A percentile compares a stretch with the other conserved stretches of the same genome.
These are phyloP conservation scores for Phialophora macrospora DNA, from an alignment of 2,329 filamentous ascomycete species.

Conservation along the genomic window DNA sequence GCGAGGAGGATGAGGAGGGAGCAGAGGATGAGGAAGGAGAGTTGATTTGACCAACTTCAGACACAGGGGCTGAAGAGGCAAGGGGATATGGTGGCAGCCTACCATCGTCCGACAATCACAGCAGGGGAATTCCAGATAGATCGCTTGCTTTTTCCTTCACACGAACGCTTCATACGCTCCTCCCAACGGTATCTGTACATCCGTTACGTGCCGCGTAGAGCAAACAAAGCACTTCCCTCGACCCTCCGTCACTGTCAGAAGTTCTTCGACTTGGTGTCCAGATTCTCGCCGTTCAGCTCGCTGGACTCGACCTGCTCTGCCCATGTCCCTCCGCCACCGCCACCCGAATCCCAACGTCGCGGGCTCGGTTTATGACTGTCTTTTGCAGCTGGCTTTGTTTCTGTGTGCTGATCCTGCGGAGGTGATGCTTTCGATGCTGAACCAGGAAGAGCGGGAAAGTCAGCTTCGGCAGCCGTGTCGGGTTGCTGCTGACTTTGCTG, in stretches of 20 bases:
- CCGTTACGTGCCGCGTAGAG: neutral
- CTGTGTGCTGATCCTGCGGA: slow-evolving; percentile 7
- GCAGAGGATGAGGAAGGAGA: slow-evolving; percentile 43
- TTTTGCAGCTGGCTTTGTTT: slow-evolving; percentile 4
- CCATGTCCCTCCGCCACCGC: slow-evolving; percentile 36
- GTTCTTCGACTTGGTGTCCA: slow-evolving; percentile 4
- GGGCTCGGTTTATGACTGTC: slow-evolving; percentile 13
- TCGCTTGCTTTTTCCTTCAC: neutral
- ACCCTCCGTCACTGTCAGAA: slow-evolving; percentile 5
- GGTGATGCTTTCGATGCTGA: neutral
- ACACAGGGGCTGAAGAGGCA: neutral
- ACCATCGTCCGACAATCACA: neutral
- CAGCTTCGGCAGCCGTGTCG: slow-evolving; percentile 30
- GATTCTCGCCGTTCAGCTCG: slow-evolving; percentile 25
- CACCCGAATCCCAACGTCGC: slow-evolving; percentile 17
- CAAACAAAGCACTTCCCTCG: neutral
- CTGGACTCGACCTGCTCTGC: slow-evolving; percentile 40
- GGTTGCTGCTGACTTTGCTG: slow-evolving; percentile 23
- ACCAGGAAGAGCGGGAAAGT: slow-evolving; percentile 39
- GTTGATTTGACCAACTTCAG: slow-evolving; percentile 40
- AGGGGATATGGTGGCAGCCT: neutral
- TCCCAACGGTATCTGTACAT: neutral
- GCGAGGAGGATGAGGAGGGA: slow-evolving; percentile 43
- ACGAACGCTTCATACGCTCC: slow-evolving; percentile 2
- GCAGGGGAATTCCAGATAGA: neutral